These are phyloP conservation scores for Liriodendron chinense DNA, from an alignment of 164 flowering plant genomes.

Conservation along the genomic window DNA sequence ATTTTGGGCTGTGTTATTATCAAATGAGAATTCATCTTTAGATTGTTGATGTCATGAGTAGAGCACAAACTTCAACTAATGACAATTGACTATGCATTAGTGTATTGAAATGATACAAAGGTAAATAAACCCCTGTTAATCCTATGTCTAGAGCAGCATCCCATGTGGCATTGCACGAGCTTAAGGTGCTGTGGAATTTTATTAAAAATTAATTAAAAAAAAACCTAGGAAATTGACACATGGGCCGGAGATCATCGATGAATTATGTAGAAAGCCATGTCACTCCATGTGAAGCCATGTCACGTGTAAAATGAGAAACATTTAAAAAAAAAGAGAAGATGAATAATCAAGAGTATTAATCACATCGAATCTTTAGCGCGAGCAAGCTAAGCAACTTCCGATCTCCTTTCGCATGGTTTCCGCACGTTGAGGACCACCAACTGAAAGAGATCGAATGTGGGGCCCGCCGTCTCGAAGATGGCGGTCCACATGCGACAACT, in stretches of 20 bases:
- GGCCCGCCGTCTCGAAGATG: not conserved
- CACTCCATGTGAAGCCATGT: not conserved
- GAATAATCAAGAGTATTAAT: not conserved
- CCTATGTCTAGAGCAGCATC: not conserved
- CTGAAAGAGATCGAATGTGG: not conserved
- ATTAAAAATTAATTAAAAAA: too few species aligned
- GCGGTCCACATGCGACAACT: not conserved
- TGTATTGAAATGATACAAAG: constrained; percentile 19
- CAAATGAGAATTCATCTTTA: constrained; percentile 12
- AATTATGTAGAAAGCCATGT: constrained; percentile 8
- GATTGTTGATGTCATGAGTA: constrained; percentile 41
- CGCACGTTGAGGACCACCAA: not conserved
- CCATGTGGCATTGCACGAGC: constrained; percentile 7
- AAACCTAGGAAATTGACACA: not conserved
- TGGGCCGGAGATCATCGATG: not conserved
- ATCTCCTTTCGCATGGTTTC: not conserved
- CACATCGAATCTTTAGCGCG: not conserved
- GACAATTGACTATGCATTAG: constrained; percentile 5
- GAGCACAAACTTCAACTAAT: constrained; percentile 33
- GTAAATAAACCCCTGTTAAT: constrained; percentile 1
- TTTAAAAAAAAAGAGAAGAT: not conserved
- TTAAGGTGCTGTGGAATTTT: constrained; percentile 5
- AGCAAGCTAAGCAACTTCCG: not conserved
- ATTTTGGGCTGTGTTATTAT: constrained; percentile 15
- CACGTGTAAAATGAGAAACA: not conserved